A percentile compares a stretch with the other conserved stretches of the same genome.
Evolutionary conservation across 495 filamentous ascomycete species (phyloP).

Genomic region (Hypoxylon lienhwacheense): DNA sequence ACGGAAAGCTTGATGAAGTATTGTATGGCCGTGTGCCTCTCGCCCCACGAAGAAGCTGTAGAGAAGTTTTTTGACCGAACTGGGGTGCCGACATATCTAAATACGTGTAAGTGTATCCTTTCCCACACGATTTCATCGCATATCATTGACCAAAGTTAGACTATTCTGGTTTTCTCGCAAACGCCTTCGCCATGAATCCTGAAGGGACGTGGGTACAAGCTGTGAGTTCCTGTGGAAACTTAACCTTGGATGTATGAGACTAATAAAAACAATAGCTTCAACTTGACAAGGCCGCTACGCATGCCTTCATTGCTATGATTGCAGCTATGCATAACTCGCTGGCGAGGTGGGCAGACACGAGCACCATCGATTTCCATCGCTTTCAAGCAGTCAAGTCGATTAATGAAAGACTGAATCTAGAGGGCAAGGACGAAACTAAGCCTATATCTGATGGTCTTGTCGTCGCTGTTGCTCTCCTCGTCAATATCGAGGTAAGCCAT

Average conservation of each 20-base stretch:
- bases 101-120: constrained; percentile 29
- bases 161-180: constrained; percentile 39
- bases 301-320: constrained; percentile 40
- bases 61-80: constrained; percentile 38
- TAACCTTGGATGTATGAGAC: background rate
- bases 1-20: constrained; percentile 38
- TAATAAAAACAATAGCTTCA: constrained; percentile 29
- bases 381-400: constrained; percentile 39
- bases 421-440: constrained; percentile 33
- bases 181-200: constrained; percentile 41
- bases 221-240: constrained; percentile 8
- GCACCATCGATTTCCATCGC: constrained; percentile 39
- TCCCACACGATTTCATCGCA: background rate
- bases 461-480: constrained; percentile 36
- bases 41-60: constrained; percentile 31
- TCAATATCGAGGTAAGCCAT: constrained; percentile 37
- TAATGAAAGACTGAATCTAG: constrained; percentile 37
- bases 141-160: constrained; percentile 24
- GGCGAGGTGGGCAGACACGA: constrained; percentile 37
- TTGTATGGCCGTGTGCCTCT: constrained; percentile 39
- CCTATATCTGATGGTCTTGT: constrained; percentile 39
- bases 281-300: constrained; percentile 37
- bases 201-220: constrained; percentile 38
- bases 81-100: constrained; percentile 37
- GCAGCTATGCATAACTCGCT: constrained; percentile 40